phyloP scores from a whole-genome alignment of 352 stramenopile genomes.

The Saprolegnia diclina region DNA sequence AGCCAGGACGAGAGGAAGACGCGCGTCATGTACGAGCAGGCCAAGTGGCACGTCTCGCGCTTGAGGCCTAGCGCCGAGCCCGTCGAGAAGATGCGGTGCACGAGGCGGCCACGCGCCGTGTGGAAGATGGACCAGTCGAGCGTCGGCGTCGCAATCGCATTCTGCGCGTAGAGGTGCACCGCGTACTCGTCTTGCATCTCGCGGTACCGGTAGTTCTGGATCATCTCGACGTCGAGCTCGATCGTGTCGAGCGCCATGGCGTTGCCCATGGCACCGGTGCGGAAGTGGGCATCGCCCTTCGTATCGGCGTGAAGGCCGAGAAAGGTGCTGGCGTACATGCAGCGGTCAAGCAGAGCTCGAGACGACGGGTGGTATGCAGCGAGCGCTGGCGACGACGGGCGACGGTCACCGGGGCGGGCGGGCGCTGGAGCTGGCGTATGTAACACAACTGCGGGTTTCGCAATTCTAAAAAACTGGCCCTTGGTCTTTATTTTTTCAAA shows the following conservation, averaged over 20 bases:
- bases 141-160: not conserved
- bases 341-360: not conserved
- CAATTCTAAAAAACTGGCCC: constrained; percentile 1
- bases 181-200: constrained; percentile 15
- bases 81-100: constrained; percentile 14
- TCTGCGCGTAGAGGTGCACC: constrained; percentile 1
- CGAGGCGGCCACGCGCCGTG: not conserved
- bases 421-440: not conserved
- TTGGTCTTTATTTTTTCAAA: not conserved
- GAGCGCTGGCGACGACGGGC: not conserved
- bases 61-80: constrained; percentile 11
- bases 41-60: constrained; percentile 20
- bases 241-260: constrained; percentile 20
- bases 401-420: not conserved
- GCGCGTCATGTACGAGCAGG: constrained; percentile 19
- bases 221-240: constrained; percentile 20
- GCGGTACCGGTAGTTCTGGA: constrained; percentile 16
- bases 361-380: not conserved
- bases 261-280: constrained; percentile 8
- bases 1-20: constrained; percentile 8
- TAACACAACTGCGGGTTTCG: constrained; percentile 1
- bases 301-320: not conserved
- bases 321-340: not conserved
- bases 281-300: not conserved
- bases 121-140: constrained; percentile 15